A percentile compares a stretch with the other conserved stretches of the same genome.
Conservation (phyloP, 1,139 yeast genomes). For the Debaryomyces subglobosus region DNA sequence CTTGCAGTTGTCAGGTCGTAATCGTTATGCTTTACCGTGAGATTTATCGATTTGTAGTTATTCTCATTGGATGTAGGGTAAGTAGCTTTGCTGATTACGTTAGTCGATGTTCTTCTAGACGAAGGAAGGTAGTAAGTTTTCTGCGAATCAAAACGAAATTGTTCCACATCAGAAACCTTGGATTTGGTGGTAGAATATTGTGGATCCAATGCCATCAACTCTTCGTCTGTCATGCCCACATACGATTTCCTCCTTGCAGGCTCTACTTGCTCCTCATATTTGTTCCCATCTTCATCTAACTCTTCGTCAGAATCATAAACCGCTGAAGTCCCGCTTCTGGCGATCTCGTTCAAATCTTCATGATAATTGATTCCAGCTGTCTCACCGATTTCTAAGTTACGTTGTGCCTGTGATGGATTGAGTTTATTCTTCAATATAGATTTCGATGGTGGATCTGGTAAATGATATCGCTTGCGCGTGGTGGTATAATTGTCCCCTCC, state of each 20-base stretch:
- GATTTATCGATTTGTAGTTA: conserved; percentile 43
- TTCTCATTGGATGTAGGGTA: conserved; percentile 43
- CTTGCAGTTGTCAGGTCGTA: conserved; percentile 24
- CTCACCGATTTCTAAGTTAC: conserved; percentile 27
- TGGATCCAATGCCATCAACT: conserved; percentile 61
- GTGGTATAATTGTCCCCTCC: conserved; percentile 4
- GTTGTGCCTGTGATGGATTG: conserved; percentile 32
- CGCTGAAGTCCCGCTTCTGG: conserved; percentile 7
- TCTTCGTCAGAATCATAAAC: conserved; percentile 13
- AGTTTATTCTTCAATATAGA: conserved; percentile 46
- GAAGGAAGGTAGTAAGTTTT: conserved; percentile 38
- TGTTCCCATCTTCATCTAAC: conserved; percentile 11
- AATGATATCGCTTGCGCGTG: conserved; percentile 17
- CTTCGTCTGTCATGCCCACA: conserved; percentile 66
- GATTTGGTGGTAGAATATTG: conserved; percentile 47
- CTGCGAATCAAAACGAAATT: conserved; percentile 46
- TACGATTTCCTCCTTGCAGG: conserved; percentile 52
- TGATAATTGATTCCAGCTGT: conserved; percentile 24
- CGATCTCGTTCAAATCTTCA: conserved; percentile 11
- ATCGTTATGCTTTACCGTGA: conserved; percentile 41
- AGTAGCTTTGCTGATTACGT: conserved; percentile 6
- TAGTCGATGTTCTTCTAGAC: conserved; percentile 20
- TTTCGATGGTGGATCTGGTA: conserved; percentile 37
- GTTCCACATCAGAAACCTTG: conserved; percentile 34
- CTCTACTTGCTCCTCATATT: conserved; percentile 10